These are phyloP conservation scores for Backusella liffmaniae DNA, from an alignment of 192 early-diverging fungal genomes.

Conservation along the genomic window DNA sequence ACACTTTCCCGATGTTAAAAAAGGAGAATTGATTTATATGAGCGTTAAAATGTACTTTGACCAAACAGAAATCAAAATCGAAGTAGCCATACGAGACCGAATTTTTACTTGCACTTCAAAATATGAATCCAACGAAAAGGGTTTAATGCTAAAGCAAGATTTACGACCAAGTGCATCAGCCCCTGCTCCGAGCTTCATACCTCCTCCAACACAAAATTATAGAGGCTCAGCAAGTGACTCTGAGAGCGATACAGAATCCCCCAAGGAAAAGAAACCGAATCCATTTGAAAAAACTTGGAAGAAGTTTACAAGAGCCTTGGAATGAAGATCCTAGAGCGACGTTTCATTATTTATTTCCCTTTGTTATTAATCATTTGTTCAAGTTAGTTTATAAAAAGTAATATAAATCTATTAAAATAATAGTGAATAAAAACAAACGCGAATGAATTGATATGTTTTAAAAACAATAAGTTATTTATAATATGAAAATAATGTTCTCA, in stretches of 20 bases:
- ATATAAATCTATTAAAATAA: not conserved
- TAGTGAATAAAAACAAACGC: not conserved
- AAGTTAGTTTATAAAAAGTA: not conserved
- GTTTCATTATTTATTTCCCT: not conserved
- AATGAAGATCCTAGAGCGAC: not conserved
- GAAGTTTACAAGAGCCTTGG: not conserved
- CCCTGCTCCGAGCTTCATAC: not conserved
- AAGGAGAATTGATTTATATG: not conserved
- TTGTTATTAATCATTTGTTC: not conserved
- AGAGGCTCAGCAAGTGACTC: not conserved
- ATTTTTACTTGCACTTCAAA: not conserved
- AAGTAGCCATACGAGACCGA: not conserved
- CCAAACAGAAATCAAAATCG: not conserved
- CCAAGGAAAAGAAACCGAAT: not conserved
- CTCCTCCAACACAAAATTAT: not conserved
- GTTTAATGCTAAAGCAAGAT: not conserved
- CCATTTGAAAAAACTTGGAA: not conserved
- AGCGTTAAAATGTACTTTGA: slow-evolving; percentile 5
- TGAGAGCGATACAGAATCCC: not conserved
- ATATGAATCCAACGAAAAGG: not conserved
- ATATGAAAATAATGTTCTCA: not conserved
- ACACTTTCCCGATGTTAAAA: not conserved
- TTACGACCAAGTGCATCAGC: not conserved
- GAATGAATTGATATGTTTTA: not conserved
- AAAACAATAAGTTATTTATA: not conserved